Conservation (phyloP, 1,284 basidiomycete species). For the Trichosporon faecale region DNA sequence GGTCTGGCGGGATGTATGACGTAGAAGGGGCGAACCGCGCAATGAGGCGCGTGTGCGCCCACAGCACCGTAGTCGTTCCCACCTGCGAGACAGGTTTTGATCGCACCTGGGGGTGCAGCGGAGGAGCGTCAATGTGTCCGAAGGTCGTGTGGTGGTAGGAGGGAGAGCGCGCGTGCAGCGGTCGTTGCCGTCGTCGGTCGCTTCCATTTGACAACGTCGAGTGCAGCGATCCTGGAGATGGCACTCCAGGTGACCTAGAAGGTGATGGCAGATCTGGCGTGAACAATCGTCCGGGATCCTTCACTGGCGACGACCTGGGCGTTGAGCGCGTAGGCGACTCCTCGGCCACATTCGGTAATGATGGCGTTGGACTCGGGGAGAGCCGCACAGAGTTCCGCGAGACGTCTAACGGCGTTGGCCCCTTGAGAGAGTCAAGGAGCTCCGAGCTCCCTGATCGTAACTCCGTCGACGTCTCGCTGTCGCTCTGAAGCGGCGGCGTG, state of each 20-base stretch:
- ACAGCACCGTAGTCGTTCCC: conserved; percentile 44
- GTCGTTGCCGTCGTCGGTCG: conserved; percentile 3
- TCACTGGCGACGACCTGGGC: neutral
- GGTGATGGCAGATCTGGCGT: neutral
- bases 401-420: neutral
- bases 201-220: conserved; percentile 17
- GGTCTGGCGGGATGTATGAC: conserved; percentile 52
- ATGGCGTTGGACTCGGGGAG: conserved; percentile 16
- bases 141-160: conserved; percentile 34
- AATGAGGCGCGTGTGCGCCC: conserved; percentile 49
- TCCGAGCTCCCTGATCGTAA: neutral
- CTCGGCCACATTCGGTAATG: conserved; percentile 20
- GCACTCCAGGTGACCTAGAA: neutral
- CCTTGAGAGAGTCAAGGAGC: neutral
- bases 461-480: neutral
- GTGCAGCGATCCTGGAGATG: neutral
- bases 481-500: conserved; percentile 4
- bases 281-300: neutral
- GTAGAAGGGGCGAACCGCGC: conserved; percentile 50
- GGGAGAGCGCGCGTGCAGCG: conserved; percentile 23
- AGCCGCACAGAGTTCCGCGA: conserved; percentile 6
- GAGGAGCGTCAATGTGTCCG: conserved; percentile 19
- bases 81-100: conserved; percentile 25
- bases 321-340: conserved; percentile 11
- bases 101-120: conserved; percentile 35